These are phyloP conservation scores for Nissolia schottii DNA, from an alignment of 306 rosid species.

Conservation along the genomic window DNA sequence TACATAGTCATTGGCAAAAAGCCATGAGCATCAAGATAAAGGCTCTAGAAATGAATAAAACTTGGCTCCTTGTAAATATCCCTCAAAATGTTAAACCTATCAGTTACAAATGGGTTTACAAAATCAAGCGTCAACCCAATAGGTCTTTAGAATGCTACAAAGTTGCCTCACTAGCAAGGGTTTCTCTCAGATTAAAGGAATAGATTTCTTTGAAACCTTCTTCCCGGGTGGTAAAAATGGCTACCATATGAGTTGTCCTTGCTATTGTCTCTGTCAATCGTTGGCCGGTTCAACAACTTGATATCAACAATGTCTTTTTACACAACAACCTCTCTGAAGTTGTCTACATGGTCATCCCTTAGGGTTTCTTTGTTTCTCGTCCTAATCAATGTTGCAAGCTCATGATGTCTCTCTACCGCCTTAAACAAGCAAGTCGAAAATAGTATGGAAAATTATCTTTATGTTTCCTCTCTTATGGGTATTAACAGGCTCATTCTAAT, in stretches of 20 bases:
- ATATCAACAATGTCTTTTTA: neutral
- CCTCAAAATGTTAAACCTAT: neutral
- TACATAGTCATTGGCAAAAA: no score
- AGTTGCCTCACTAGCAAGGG: no score
- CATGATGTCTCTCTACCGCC: neutral
- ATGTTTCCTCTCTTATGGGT: neutral
- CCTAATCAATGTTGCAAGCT: neutral
- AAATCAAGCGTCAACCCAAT: neutral
- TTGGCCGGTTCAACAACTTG: neutral
- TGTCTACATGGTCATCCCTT: neutral
- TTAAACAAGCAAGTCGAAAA: neutral
- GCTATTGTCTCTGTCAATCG: neutral
- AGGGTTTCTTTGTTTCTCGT: neutral
- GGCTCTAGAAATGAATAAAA: neutral
- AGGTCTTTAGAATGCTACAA: neutral
- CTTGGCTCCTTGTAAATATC: neutral
- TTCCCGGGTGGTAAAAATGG: neutral
- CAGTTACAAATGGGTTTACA: neutral
- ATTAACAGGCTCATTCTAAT: neutral
- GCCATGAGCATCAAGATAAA: no score
- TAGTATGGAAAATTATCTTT: neutral
- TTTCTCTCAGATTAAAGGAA: neutral
- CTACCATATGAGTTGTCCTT: neutral
- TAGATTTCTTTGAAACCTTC: neutral
- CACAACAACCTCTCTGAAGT: neutral